Conservation (phyloP, 345 rosid genomes). For the Euphorbia pulcherrima region DNA sequence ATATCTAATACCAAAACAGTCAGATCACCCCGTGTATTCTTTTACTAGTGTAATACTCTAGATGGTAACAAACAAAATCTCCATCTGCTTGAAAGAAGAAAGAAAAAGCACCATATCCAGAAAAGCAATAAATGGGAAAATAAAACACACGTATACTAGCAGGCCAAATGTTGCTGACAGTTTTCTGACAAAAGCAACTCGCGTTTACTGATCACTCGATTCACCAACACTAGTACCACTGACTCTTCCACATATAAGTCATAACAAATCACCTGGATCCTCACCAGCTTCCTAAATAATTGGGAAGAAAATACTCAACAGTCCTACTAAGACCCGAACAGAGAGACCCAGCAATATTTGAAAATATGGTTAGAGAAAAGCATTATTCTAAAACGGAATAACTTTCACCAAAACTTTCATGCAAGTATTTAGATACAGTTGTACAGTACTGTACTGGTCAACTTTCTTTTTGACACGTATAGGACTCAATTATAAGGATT, state of each 20-base stretch:
- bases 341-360: neutral
- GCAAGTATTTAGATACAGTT: neutral
- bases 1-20: neutral
- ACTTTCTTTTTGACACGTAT: neutral
- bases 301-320: neutral
- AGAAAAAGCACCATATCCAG: neutral
- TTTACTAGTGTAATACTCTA: no score
- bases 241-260: neutral
- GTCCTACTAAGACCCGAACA: neutral
- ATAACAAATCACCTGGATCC: neutral
- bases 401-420: neutral
- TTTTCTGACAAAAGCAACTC: neutral
- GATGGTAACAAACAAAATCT: neutral
- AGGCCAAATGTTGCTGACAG: neutral
- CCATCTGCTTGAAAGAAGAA: neutral
- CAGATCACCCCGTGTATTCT: neutral
- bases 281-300: neutral
- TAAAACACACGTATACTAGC: neutral
- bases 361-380: neutral
- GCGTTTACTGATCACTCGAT: neutral
- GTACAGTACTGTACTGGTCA: neutral
- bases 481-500: neutral
- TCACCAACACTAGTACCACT: neutral
- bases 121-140: neutral
- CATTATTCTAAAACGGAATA: neutral